phyloP scores from a whole-genome alignment of 768 basidiomycete genomes.

The Tricholoma bakamatsutake region DNA sequence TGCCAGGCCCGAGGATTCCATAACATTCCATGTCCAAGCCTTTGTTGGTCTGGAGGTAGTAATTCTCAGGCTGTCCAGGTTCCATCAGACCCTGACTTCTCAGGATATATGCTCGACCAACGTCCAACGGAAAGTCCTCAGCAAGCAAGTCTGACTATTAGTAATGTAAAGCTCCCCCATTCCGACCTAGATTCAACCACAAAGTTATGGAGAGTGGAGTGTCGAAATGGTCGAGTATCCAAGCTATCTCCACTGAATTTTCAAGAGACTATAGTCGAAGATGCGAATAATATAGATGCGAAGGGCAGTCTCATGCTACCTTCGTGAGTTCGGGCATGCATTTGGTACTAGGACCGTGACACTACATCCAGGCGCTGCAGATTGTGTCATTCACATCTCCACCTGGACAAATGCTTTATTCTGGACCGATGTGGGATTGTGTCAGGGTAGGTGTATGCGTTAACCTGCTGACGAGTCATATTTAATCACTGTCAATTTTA shows the following conservation, averaged over 20 bases:
- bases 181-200: constrained; percentile 18
- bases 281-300: constrained; percentile 15
- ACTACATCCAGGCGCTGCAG: constrained; percentile 9
- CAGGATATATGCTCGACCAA: constrained; percentile 3
- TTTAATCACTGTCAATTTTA: constrained; percentile 19
- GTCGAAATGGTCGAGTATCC: constrained; percentile 16
- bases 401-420: constrained; percentile 67
- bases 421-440: constrained; percentile 48
- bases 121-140: not conserved
- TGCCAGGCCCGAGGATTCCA: too few species aligned
- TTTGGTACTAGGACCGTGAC: constrained; percentile 8
- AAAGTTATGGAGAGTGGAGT: constrained; percentile 27
- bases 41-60: not conserved
- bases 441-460: constrained; percentile 37
- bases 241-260: not conserved
- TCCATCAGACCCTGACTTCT: not conserved
- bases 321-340: constrained; percentile 24
- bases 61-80: not conserved
- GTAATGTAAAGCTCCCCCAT: constrained; percentile 26
- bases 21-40: too few species aligned
- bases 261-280: not conserved
- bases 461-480: not conserved
- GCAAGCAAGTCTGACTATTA: constrained; percentile 7
- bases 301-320: constrained; percentile 30
- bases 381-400: constrained; percentile 59